These are phyloP conservation scores for Lichina pygmaea DNA, from an alignment of 495 filamentous ascomycete species.

Conservation along the genomic window DNA sequence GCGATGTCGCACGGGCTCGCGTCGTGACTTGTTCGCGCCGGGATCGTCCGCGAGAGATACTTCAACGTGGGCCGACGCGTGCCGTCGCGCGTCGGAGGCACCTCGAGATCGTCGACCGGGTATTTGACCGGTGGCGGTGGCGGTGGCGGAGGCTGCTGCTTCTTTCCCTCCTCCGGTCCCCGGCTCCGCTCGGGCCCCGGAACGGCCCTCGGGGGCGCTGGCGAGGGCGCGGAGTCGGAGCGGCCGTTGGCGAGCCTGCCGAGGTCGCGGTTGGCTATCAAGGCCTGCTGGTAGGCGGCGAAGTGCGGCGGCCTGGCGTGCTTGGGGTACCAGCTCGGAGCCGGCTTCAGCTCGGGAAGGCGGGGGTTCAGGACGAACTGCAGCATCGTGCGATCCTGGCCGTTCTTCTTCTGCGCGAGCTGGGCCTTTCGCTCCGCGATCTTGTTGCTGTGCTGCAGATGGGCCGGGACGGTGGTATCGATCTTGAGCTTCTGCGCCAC, in stretches of 20 bases:
- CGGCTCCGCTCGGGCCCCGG: constrained; percentile 4
- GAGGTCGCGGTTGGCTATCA: background rate
- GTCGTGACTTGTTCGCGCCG: background rate
- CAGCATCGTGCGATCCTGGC: constrained; percentile 13
- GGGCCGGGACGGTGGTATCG: constrained; percentile 53
- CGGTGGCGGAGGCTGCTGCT: constrained; percentile 26
- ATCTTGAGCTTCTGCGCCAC: constrained; percentile 70
- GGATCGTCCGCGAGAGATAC: constrained; percentile 36
- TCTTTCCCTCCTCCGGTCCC: constrained; percentile 9
- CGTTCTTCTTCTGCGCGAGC: constrained; percentile 37
- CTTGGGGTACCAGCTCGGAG: background rate
- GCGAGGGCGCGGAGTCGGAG: background rate
- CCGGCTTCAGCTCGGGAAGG: constrained; percentile 51
- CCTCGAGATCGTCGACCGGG: constrained; percentile 78
- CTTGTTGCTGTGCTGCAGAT: constrained; percentile 56
- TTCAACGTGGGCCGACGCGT: constrained; percentile 45
- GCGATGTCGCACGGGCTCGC: constrained; percentile 26
- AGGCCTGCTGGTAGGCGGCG: background rate
- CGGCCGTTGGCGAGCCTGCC: background rate
- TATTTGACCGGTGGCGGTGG: constrained; percentile 73
- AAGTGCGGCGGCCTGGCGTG: background rate
- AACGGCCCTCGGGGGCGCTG: background rate
- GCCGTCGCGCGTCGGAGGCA: constrained; percentile 31
- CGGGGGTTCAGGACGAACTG: constrained; percentile 10
- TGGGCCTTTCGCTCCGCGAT: constrained; percentile 47